Conservation (phyloP, 495 filamentous ascomycete species). For the Hypoxylon fragiforme region DNA sequence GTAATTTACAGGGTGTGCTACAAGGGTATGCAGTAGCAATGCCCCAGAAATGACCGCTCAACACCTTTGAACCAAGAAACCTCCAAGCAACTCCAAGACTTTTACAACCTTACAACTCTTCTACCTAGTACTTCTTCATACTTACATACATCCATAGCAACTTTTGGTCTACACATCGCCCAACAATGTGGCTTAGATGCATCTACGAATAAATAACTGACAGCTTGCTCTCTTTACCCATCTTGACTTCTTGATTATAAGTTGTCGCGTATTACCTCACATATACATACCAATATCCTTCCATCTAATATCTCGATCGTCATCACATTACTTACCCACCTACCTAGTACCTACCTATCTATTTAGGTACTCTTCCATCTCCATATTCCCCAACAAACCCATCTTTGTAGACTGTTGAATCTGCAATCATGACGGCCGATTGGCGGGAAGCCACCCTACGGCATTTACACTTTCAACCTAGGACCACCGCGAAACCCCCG, state of each 20-base stretch:
- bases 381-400: too few relatives aligned
- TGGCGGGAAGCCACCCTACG: conserved; percentile 49
- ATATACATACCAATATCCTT: too few relatives aligned
- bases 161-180: neutral
- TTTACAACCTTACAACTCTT: neutral
- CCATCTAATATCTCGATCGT: too few relatives aligned
- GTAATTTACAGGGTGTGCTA: too few relatives aligned
- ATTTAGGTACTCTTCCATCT: too few relatives aligned
- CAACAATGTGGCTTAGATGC: neutral
- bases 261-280: neutral
- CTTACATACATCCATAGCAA: neutral
- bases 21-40: too few relatives aligned
- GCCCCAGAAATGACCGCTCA: conserved; percentile 15
- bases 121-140: neutral
- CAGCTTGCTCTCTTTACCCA: neutral
- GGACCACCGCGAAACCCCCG: conserved; percentile 58
- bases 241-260: conserved; percentile 2
- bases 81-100: neutral
- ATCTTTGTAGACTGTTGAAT: neutral
- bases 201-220: neutral
- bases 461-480: conserved; percentile 62
- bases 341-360: neutral
- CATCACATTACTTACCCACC: too few relatives aligned
- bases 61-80: conserved; percentile 4
- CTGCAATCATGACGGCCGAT: conserved; percentile 27